These are phyloP conservation scores for Pseudozyma sp. DNA, from an alignment of 1,284 basidiomycete genomes.

Conservation along the genomic window DNA sequence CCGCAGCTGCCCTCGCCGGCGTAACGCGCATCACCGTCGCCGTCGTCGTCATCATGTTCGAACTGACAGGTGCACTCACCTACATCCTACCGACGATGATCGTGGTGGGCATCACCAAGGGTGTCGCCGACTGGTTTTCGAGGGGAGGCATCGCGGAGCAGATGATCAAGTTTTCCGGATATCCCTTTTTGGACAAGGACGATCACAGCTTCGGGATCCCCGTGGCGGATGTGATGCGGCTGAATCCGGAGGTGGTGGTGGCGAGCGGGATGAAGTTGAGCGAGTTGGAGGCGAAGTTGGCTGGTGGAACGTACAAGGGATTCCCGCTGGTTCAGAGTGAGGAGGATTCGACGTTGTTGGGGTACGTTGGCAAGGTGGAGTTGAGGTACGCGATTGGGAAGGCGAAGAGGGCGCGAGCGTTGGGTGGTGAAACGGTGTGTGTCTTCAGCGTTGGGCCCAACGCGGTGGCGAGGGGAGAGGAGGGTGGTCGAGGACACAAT, in stretches of 20 bases:
- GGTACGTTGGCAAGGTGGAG: slow-evolving; percentile 89
- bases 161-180: slow-evolving; percentile 96
- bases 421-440: slow-evolving; percentile 50
- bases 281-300: slow-evolving; percentile 73
- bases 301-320: slow-evolving; percentile 77
- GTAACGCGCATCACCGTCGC: slow-evolving; percentile 97
- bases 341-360: slow-evolving; percentile 76
- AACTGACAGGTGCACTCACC: slow-evolving; percentile 96
- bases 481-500: background rate
- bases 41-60: slow-evolving; percentile 99
- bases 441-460: slow-evolving; percentile 54
- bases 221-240: slow-evolving; percentile 91
- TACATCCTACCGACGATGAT: slow-evolving; percentile 99
- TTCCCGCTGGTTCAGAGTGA: slow-evolving; percentile 82
- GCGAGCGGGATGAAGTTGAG: slow-evolving; percentile 80
- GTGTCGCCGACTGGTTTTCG: slow-evolving; percentile 94
- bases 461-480: background rate
- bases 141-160: slow-evolving; percentile 95
- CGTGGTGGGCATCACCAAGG: slow-evolving; percentile 93
- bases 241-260: slow-evolving; percentile 79
- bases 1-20: slow-evolving; percentile 71
- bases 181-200: slow-evolving; percentile 84
- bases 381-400: slow-evolving; percentile 85
- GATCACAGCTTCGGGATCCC: slow-evolving; percentile 87
- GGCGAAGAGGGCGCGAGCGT: slow-evolving; percentile 53